These are phyloP conservation scores for Gamarada debralockiae DNA, from an alignment of 495 filamentous ascomycete species.

Conservation along the genomic window DNA sequence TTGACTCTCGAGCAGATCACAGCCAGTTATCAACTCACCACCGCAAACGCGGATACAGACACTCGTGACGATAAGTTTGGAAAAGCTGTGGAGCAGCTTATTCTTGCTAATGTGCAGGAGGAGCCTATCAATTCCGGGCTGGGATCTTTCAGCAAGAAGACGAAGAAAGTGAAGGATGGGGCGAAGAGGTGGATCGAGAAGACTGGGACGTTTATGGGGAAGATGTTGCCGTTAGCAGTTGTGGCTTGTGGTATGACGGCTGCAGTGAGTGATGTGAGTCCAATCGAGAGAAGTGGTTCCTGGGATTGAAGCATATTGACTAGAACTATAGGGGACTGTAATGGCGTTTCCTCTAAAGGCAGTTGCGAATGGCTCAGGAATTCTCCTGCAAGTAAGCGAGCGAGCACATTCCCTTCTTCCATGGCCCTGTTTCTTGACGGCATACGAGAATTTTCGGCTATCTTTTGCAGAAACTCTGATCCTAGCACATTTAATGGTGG, in stretches of 20 bases:
- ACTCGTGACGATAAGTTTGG: neutral
- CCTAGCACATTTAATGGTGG: no score
- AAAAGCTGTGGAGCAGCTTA: neutral
- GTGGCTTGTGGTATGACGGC: neutral
- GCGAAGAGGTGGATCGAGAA: neutral
- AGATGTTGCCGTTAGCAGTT: conserved; percentile 1
- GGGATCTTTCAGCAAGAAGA: neutral
- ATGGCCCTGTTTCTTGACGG: no score
- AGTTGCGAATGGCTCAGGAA: no score
- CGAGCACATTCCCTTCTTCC: no score
- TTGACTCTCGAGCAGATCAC: conserved; percentile 1
- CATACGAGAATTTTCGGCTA: no score
- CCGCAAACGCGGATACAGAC: neutral
- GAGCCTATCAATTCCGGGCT: neutral
- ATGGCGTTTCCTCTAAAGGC: no score
- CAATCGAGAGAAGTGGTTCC: neutral
- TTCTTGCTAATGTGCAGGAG: neutral
- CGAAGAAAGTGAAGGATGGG: neutral
- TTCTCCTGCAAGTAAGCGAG: no score
- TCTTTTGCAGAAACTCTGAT: no score
- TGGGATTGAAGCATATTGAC: neutral
- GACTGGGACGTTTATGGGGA: neutral
- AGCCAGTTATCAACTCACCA: neutral
- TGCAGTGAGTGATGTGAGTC: neutral
- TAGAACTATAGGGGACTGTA: neutral